Percentiles rank a stretch among this genome's conserved stretches.
Evolutionary conservation across 2,329 filamentous ascomycete species (phyloP).

Genomic region (Apiospora pterosperma): DNA sequence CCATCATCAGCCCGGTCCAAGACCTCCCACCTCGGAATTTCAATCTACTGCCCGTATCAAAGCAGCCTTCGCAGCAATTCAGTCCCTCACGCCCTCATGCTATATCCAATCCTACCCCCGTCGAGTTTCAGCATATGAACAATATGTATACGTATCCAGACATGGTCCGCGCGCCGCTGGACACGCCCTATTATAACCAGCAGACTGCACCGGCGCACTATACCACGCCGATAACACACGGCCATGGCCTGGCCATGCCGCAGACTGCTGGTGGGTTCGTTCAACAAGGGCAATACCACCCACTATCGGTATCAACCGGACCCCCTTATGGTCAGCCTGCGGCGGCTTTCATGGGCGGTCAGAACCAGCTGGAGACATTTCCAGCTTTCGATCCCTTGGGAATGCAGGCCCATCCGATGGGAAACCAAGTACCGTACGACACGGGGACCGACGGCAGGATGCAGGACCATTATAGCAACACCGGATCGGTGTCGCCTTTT

Average conservation of each 20-base stretch:
- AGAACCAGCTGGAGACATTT: slow-evolving; percentile 33
- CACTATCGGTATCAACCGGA: slow-evolving; percentile 27
- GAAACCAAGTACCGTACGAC: slow-evolving; percentile 28
- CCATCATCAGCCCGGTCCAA: slow-evolving; percentile 65
- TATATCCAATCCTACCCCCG: slow-evolving; percentile 11
- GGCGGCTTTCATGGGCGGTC: slow-evolving; percentile 28
- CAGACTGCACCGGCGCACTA: slow-evolving; percentile 12
- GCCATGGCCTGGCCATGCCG: slow-evolving; percentile 19
- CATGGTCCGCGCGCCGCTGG: slow-evolving; percentile 14
- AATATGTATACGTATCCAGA: slow-evolving; percentile 14
- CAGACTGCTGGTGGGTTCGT: slow-evolving; percentile 13
- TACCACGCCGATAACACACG: slow-evolving; percentile 15
- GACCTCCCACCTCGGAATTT: slow-evolving; percentile 44
- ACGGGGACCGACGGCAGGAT: slow-evolving; percentile 26
- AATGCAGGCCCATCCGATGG: slow-evolving; percentile 30
- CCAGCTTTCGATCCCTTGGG: slow-evolving; percentile 34
- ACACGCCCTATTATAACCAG: slow-evolving; percentile 13
- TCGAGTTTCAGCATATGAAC: slow-evolving; percentile 15
- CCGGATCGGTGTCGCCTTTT: slow-evolving; percentile 41
- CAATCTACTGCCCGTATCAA: slow-evolving; percentile 28
- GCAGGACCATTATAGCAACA: slow-evolving; percentile 34
- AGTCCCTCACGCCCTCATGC: slow-evolving; percentile 16
- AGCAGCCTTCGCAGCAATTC: slow-evolving; percentile 24
- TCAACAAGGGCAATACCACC: slow-evolving; percentile 23
- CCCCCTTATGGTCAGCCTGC: slow-evolving; percentile 20